Evolutionary conservation across 345 rosid species (phyloP).

Genomic region (Eucalyptus coolabah): DNA sequence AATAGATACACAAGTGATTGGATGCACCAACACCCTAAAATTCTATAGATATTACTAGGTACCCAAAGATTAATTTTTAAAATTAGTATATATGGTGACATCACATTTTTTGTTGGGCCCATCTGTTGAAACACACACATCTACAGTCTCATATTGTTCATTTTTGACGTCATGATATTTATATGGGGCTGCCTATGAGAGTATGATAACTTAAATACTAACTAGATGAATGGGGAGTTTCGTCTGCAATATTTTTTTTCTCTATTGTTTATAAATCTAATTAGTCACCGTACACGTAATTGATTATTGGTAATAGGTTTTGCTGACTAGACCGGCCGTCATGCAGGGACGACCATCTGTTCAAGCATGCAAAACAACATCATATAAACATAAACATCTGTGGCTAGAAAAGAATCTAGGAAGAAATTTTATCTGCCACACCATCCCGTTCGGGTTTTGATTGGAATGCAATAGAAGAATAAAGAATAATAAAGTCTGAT

Average conservation of each 20-base stretch:
- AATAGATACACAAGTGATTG: neutral
- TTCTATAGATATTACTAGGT: neutral
- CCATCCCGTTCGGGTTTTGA: neutral
- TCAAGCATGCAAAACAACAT: neutral
- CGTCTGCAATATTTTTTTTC: neutral
- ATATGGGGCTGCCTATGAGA: neutral
- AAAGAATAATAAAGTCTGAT: neutral
- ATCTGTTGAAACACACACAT: neutral
- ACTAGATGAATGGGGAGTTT: neutral
- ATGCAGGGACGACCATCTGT: neutral
- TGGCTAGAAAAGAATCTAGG: neutral
- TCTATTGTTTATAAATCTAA: neutral
- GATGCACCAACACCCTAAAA: neutral
- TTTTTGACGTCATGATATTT: neutral
- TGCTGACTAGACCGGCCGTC: neutral
- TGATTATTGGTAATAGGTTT: neutral
- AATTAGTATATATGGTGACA: neutral
- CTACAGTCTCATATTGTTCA: neutral
- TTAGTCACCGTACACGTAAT: neutral
- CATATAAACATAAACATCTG: neutral
- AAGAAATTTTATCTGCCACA: neutral
- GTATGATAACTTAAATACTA: neutral
- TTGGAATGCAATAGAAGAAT: neutral
- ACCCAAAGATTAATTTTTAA: neutral
- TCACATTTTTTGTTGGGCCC: neutral